These are phyloP conservation scores for Alternaria sp. DNA, from an alignment of 2,329 filamentous ascomycete species.

Conservation along the genomic window DNA sequence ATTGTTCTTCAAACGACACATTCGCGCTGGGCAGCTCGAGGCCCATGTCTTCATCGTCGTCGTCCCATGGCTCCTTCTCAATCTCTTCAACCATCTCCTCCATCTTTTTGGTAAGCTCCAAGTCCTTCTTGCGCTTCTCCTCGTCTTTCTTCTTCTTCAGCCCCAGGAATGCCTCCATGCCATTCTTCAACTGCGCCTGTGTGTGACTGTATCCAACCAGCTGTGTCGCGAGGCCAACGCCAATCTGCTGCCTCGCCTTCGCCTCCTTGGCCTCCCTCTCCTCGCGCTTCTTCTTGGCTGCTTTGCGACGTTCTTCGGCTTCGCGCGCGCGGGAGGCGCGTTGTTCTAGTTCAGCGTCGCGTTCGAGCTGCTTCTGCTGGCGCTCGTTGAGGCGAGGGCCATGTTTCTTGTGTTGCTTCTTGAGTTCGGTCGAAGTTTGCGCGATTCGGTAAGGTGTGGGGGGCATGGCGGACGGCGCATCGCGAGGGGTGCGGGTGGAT, in stretches of 20 bases:
- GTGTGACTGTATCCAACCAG: slow-evolving; percentile 48
- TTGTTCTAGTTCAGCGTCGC: slow-evolving; percentile 37
- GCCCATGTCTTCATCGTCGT: slow-evolving; percentile 21
- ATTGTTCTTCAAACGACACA: slow-evolving; percentile 19
- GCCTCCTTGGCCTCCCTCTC: slow-evolving; percentile 42
- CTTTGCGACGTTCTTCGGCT: slow-evolving; percentile 37
- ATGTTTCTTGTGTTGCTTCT: slow-evolving; percentile 41
- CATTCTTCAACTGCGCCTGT: slow-evolving; percentile 45
- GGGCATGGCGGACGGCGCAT: slow-evolving; percentile 30
- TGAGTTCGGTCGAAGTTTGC: slow-evolving; percentile 45
- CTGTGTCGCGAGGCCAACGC: slow-evolving; percentile 48
- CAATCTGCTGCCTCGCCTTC: slow-evolving; percentile 33
- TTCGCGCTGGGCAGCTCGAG: slow-evolving; percentile 18
- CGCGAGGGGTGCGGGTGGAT: slow-evolving; percentile 3
- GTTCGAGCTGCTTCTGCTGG: slow-evolving; percentile 40
- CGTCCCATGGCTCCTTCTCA: slow-evolving; percentile 44
- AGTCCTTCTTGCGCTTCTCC: slow-evolving; percentile 25
- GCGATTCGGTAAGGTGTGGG: slow-evolving; percentile 31
- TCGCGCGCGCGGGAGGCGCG: slow-evolving; percentile 43
- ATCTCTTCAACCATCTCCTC: slow-evolving; percentile 28
- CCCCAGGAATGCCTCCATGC: slow-evolving; percentile 47
- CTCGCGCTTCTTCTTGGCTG: slow-evolving; percentile 39
- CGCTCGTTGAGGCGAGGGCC: slow-evolving; percentile 32
- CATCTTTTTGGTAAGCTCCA: slow-evolving; percentile 26
- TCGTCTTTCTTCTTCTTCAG: slow-evolving; percentile 31